Conservation (phyloP, 129 eudicot genomes). For the Arctium lappa region DNA sequence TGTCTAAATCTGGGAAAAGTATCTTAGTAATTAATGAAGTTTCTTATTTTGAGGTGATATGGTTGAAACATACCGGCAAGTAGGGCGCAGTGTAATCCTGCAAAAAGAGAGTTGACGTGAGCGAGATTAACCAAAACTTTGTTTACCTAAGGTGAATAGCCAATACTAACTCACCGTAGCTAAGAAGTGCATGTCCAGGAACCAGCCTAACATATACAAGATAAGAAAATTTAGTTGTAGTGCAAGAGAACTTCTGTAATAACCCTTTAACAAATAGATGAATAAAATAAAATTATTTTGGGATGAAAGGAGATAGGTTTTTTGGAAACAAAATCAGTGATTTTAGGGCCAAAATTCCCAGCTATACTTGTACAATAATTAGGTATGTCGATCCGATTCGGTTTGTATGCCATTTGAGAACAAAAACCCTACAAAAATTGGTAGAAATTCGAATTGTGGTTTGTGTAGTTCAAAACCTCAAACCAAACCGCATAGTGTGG, state of each 20-base stretch:
- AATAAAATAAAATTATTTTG: neutral
- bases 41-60: slow-evolving; percentile 3
- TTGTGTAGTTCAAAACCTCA: too few species aligned
- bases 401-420: neutral
- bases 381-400: neutral
- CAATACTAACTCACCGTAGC: slow-evolving; percentile 64
- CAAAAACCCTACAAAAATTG: neutral
- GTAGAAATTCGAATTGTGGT: neutral
- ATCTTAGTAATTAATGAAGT: neutral
- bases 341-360: neutral
- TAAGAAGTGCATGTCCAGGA: slow-evolving; percentile 89
- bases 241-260: slow-evolving; percentile 2
- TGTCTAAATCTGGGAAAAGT: neutral
- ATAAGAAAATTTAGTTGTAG: slow-evolving; percentile 5
- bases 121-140: slow-evolving; percentile 13
- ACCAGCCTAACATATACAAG: slow-evolving; percentile 55
- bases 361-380: neutral
- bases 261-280: neutral
- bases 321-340: neutral
- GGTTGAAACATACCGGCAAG: slow-evolving; percentile 73
- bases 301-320: too few species aligned
- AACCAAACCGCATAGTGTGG: too few species aligned
- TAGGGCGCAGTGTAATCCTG: slow-evolving; percentile 92
- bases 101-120: slow-evolving; percentile 25
- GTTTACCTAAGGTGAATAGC: slow-evolving; percentile 1